phyloP scores from a whole-genome alignment of 768 basidiomycete genomes.

The Suillus luteus region DNA sequence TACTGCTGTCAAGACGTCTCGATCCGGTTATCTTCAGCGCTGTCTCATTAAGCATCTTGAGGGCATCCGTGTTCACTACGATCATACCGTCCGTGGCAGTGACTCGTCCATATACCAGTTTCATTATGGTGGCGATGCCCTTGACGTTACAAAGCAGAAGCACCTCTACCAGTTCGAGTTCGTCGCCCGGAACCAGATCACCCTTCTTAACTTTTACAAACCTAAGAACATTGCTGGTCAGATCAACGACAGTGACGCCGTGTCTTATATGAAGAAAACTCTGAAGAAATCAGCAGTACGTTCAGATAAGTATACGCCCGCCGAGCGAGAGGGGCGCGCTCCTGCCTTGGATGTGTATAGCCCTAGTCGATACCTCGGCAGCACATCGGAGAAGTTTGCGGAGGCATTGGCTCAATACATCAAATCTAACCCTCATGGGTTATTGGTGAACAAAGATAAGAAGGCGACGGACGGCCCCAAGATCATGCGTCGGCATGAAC shows the following conservation, averaged over 20 bases:
- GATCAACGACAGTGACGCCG: slow-evolving; percentile 69
- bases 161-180: slow-evolving; percentile 94
- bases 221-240: slow-evolving; percentile 58
- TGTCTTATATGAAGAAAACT: slow-evolving; percentile 84
- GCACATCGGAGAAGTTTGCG: slow-evolving; percentile 92
- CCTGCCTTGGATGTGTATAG: slow-evolving; percentile 76
- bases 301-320: slow-evolving; percentile 40
- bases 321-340: slow-evolving; percentile 61
- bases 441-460: slow-evolving; percentile 47
- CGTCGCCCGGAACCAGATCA: slow-evolving; percentile 80
- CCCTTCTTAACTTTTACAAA: slow-evolving; percentile 71
- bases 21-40: slow-evolving; percentile 96
- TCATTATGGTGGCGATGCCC: slow-evolving; percentile 92
- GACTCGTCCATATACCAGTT: slow-evolving; percentile 95
- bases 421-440: slow-evolving; percentile 64
- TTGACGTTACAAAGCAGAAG: slow-evolving; percentile 97
- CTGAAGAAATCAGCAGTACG: slow-evolving; percentile 67
- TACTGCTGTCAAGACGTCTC: slow-evolving; percentile 98
- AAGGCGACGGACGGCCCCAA: slow-evolving; percentile 39
- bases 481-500: slow-evolving; percentile 47
- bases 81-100: slow-evolving; percentile 95
- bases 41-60: slow-evolving; percentile 99
- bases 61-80: slow-evolving; percentile 95
- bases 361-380: slow-evolving; percentile 81
- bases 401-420: slow-evolving; percentile 76